Base-by-base conservation (phyloP, 2,329 filamentous ascomycete species). In the Fusarium lyarnte region DNA sequence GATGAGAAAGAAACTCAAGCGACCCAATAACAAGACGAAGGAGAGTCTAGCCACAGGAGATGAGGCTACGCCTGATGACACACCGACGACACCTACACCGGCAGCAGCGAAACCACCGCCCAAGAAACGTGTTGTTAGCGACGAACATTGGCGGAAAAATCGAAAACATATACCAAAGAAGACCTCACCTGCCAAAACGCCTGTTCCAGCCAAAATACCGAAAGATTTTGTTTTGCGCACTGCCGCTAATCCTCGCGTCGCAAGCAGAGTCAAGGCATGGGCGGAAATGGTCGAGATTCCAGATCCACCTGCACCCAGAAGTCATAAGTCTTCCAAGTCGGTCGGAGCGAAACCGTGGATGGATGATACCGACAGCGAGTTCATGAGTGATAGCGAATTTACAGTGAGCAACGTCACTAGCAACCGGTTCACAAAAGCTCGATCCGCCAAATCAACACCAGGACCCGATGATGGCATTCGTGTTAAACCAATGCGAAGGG, bases 51-150 rank as follows among this genome's bases (percentile, higher is more conserved):
- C 47, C 23, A 41, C 79, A 45, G 81, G 72, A 35, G 66, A 64
- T 14, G 69, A 72, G n/a, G 63, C 75, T 36, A 64, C 71, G 25
- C 72, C 70, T 14, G 57, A 74, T 70, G n/a, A 38, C 27, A 64
- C 74, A 43, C 71, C 71, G 29, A 38, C 51, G 10, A 61, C 74
- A 36, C 70, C 69, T 17, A 52, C 61, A 73, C 75, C 52, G 59
- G 74, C 58, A 14, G 72, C 59, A 61, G 63, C 75, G 82, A 79
- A 90, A 58, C 81, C 86, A 54, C 89, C 93, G 49, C 95, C 95
- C 21, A 94, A 94, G 83, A 98, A 97, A 86, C 90, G 95, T 71
- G 94, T 98, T 59, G 90, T 98, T 69, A 98, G 95, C 80, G 95
- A 98, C 83, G 92, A 93, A 60, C 93, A 97, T 82, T 98, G 95